Evolutionary conservation across 164 flowering plant species (phyloP), one percentile per base, ranked within the genome.

Genomic region (Umbellularia californica): DNA sequence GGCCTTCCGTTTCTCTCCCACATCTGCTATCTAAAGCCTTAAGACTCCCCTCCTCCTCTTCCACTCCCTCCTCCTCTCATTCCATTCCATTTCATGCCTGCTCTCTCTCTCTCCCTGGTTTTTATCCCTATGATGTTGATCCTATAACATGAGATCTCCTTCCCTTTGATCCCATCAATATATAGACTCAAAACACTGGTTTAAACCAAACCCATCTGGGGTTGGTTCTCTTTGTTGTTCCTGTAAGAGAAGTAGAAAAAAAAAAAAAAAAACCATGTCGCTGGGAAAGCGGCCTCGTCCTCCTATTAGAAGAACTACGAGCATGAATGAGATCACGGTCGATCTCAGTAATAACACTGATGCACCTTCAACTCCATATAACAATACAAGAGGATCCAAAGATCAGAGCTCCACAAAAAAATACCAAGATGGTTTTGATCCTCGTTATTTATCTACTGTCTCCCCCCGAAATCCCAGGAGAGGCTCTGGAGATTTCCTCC

Each of bases 201-300:
- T 41, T 41, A 41, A 58, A n/a, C 63, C 63, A 17, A 58, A 19
- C 64, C 73, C 73, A 30, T 30, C 11, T 24, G 5, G 50, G 62
- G 28, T 25, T 14, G 2, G 2, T n/a, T 17, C 63, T 58, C n/a
- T n/a, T n/a, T 15, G n/a, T 15, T 3, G 13, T n/a, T 17, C 0
- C 66, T 6, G 28, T 23, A 12, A 64, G 33, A 64, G 67, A 64
- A 25, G 28, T 23, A 60, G 64, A 33, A 22, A 33, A 62, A 50
- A 60, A 22, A 33, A 62, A 50, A 60, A n/a, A 50, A 12, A 55
- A 52, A 78, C 72, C 68, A 87, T 85, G 91, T 58, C 84, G 90
- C 63, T 89, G 77, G 92, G 93, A 5, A 91, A 92, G 86, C 75
- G 93, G 47, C 86, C 87, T 2, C 83, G 93, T 7, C 83, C 83